phyloP scores from a whole-genome alignment of 1,284 basidiomycete species.

The Ganoderma lingzhi region DNA sequence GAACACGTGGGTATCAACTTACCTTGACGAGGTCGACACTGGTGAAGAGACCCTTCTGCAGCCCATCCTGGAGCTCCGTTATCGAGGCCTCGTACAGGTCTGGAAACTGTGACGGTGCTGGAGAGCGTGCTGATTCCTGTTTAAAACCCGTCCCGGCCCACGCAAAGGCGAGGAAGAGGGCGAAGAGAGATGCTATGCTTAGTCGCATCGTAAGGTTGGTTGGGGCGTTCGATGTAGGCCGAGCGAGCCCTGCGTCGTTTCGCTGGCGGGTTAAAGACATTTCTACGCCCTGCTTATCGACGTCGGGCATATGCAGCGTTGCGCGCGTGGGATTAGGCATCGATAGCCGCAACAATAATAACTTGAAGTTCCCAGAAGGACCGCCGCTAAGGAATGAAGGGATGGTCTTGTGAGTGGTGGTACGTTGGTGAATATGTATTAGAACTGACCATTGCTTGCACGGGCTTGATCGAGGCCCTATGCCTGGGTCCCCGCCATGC shows the following conservation, averaged over 20 bases:
- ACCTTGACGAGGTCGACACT: slow-evolving; percentile 75
- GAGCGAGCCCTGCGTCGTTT: background rate
- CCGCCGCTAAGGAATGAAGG: background rate
- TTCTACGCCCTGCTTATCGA: slow-evolving; percentile 5
- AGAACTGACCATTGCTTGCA: background rate
- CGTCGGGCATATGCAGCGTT: slow-evolving; percentile 5
- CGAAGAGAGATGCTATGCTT: slow-evolving; percentile 7
- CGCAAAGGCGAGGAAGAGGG: slow-evolving; percentile 14
- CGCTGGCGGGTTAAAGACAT: slow-evolving; percentile 2
- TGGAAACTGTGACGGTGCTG: slow-evolving; percentile 42
- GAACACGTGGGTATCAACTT: slow-evolving; percentile 10
- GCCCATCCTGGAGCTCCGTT: slow-evolving; percentile 55
- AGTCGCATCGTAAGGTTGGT: background rate
- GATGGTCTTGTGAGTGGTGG: slow-evolving; percentile 6
- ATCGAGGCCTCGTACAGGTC: slow-evolving; percentile 73
- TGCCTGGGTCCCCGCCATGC: background rate
- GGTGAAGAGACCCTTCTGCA: slow-evolving; percentile 58
- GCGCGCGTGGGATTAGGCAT: slow-evolving; percentile 4
- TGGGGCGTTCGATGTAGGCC: background rate
- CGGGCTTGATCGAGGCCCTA: background rate
- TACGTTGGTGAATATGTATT: background rate
- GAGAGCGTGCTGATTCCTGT: slow-evolving; percentile 1
- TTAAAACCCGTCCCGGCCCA: slow-evolving; percentile 10
- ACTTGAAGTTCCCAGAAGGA: slow-evolving; percentile 6
- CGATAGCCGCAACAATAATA: slow-evolving; percentile 6